These are phyloP conservation scores for Medicago lupulina DNA, from an alignment of 306 rosid species.

Conservation along the genomic window DNA sequence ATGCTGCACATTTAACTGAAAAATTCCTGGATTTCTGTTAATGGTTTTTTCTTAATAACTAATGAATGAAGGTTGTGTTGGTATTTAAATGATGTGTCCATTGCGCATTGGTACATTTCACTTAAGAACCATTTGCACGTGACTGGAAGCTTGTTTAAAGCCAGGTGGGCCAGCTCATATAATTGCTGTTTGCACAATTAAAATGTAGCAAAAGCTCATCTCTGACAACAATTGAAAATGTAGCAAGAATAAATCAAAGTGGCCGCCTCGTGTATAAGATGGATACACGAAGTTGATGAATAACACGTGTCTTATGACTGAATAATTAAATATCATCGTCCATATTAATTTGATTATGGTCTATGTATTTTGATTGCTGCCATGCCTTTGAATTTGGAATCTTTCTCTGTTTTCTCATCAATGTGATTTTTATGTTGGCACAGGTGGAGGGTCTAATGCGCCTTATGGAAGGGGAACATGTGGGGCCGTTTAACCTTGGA, in stretches of 20 bases:
- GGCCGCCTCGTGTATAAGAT: conserved; percentile 11
- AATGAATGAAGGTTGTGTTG: not conserved
- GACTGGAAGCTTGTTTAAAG: conserved; percentile 36
- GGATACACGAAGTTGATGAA: conserved; percentile 25
- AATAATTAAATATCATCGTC: conserved; percentile 14
- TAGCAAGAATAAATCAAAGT: conserved; percentile 29
- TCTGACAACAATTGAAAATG: conserved; percentile 32
- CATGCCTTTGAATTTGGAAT: conserved; percentile 28
- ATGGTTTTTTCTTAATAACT: conserved; percentile 18
- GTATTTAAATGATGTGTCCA: conserved; percentile 17
- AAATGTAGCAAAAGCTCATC: not conserved
- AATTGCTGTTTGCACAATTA: conserved; percentile 19
- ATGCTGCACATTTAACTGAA: conserved; percentile 28
- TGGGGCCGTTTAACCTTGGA: conserved; percentile 98
- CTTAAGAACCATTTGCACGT: conserved; percentile 44
- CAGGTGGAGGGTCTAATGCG: conserved; percentile 98
- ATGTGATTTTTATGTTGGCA: conserved; percentile 36
- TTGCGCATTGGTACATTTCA: conserved; percentile 21
- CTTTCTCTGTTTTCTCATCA: conserved; percentile 30
- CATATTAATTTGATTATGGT: not conserved
- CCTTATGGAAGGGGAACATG: conserved; percentile 99
- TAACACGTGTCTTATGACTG: conserved; percentile 29
- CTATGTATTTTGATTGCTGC: conserved; percentile 23
- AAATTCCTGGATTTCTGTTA: conserved; percentile 10
- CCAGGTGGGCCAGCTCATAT: conserved; percentile 38